A percentile compares a stretch with the other conserved stretches of the same genome.
Conservation (phyloP, 768 basidiomycete species). For the Lactifluus hygrophoroides region DNA sequence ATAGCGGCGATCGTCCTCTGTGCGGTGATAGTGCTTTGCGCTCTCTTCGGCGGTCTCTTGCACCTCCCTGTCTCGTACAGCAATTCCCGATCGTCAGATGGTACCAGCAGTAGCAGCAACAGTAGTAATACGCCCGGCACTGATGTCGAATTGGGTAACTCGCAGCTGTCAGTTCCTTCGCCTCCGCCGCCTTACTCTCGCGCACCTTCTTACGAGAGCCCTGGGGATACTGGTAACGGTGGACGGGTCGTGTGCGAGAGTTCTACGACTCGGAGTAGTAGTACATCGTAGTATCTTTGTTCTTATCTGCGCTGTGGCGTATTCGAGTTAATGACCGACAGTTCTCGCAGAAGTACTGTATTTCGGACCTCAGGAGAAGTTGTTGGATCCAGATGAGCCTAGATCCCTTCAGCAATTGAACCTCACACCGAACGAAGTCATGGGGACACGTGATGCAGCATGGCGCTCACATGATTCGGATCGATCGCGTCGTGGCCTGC, state of each 20-base stretch:
- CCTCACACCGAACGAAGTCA: too few relatives aligned
- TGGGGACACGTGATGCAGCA: neutral
- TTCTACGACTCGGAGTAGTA: too few relatives aligned
- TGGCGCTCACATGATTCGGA: neutral
- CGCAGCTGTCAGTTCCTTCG: neutral
- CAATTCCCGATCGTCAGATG: neutral
- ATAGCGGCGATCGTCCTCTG: constrained; percentile 1
- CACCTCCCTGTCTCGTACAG: neutral
- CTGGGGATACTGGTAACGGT: neutral
- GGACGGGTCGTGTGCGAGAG: neutral
- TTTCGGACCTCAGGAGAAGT: too few relatives aligned
- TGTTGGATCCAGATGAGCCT: too few relatives aligned
- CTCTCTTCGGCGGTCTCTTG: neutral
- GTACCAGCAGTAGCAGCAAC: too few relatives aligned
- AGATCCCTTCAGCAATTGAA: too few relatives aligned
- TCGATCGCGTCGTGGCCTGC: neutral
- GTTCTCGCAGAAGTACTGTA: too few relatives aligned
- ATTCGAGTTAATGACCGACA: neutral
- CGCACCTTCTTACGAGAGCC: constrained; percentile 13
- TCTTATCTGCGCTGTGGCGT: neutral
- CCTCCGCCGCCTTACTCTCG: constrained; percentile 14
- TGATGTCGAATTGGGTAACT: neutral
- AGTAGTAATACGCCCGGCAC: neutral
- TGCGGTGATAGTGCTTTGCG: neutral
- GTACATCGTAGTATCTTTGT: neutral